phyloP scores from a whole-genome alignment of 2,329 filamentous ascomycete species.

The Neocatenulostroma microsporum region DNA sequence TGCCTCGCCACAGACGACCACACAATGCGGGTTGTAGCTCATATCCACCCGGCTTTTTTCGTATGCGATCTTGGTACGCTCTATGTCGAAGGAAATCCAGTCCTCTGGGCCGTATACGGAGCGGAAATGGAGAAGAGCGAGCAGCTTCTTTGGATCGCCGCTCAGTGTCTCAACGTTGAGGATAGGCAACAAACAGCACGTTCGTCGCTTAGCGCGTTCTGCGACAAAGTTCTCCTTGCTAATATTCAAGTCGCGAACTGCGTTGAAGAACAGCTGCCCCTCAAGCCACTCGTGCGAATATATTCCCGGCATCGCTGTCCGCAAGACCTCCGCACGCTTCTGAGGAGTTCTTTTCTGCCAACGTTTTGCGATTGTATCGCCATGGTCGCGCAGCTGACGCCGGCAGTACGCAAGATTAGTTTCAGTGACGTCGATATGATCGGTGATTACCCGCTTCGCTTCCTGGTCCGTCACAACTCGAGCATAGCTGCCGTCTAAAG shows the following conservation, averaged over 20 bases:
- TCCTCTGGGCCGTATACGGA: conserved; percentile 2
- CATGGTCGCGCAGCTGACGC: too few relatives aligned
- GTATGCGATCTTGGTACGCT: too few relatives aligned
- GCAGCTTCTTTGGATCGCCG: conserved; percentile 10
- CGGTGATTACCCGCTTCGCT: too few relatives aligned
- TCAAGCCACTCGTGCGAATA: neutral
- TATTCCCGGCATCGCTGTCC: conserved; percentile 6
- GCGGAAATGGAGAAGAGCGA: conserved; percentile 12
- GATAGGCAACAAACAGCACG: conserved; percentile 12
- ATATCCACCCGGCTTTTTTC: neutral
- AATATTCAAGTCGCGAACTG: neutral
- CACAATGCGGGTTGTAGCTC: neutral
- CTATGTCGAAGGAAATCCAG: conserved; percentile 11
- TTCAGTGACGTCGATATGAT: too few relatives aligned
- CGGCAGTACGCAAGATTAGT: too few relatives aligned
- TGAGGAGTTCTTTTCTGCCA: conserved; percentile 5
- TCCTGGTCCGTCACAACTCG: too few relatives aligned
- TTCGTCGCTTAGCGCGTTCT: too few relatives aligned
- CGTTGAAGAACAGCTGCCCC: neutral
- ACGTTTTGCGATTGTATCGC: conserved; percentile 7
- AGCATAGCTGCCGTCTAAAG: too few relatives aligned
- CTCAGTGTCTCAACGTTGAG: conserved; percentile 11
- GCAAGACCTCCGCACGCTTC: conserved; percentile 7
- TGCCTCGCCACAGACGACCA: neutral
- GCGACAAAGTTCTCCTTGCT: conserved; percentile 1